A percentile compares a stretch with the other conserved stretches of the same genome.
These are phyloP conservation scores for Fragosphaeria purpurea DNA, from an alignment of 2,329 filamentous ascomycete species.

Conservation along the genomic window DNA sequence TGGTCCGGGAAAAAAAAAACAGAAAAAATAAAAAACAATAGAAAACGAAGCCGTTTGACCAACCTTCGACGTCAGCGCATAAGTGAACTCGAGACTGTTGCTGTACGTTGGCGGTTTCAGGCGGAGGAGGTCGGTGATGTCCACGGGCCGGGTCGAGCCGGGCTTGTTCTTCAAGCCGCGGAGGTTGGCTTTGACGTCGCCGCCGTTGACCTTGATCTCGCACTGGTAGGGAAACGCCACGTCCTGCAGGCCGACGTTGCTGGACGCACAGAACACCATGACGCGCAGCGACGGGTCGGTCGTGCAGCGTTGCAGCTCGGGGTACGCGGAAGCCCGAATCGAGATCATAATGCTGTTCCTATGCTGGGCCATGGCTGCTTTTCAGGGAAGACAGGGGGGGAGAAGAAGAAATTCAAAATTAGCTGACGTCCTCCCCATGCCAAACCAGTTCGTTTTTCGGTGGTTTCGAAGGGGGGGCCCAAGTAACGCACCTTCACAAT, in stretches of 20 bases:
- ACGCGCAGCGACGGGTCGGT: conserved; percentile 55
- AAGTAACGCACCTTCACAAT: conserved; percentile 58
- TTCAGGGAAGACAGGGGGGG: neutral
- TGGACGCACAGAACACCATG: conserved; percentile 73
- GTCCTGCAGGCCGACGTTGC: conserved; percentile 56
- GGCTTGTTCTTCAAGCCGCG: conserved; percentile 93
- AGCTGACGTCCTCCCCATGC: no score
- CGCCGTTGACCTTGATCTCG: conserved; percentile 81
- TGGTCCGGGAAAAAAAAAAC: no score
- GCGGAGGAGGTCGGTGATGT: conserved; percentile 71
- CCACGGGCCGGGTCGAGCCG: conserved; percentile 84
- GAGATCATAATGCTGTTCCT: conserved; percentile 36
- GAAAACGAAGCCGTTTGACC: conserved; percentile 1
- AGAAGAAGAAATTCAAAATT: neutral
- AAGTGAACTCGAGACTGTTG: conserved; percentile 78
- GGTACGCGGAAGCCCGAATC: conserved; percentile 40
- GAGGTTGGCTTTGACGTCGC: conserved; percentile 84
- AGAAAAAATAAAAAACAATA: conserved; percentile 29
- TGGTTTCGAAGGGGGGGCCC: no score
- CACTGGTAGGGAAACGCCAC: conserved; percentile 87
- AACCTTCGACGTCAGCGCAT: conserved; percentile 82
- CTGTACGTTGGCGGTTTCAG: conserved; percentile 56
- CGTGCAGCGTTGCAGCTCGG: conserved; percentile 44
- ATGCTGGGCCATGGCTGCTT: conserved; percentile 46
- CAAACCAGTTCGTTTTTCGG: no score